Evolutionary conservation across 495 filamentous ascomycete genomes (phyloP).

Genomic region (Parachaetomium inaequale): DNA sequence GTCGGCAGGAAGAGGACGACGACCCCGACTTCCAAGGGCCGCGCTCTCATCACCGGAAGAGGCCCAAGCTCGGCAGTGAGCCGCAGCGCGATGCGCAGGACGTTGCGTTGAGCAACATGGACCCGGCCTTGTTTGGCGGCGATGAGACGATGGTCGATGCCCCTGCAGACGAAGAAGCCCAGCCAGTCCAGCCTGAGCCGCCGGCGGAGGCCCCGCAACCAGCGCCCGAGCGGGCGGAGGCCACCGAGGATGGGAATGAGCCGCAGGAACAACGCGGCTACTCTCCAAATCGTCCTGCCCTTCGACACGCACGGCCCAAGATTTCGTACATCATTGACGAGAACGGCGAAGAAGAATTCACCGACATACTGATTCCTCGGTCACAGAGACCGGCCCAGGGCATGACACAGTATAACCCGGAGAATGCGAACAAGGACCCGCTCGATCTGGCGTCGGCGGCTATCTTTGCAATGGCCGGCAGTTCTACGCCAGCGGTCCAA

Average conservation of each 20-base stretch:
- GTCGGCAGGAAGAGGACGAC: slow-evolving; percentile 42
- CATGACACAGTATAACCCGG: slow-evolving; percentile 19
- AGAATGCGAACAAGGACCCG: slow-evolving; percentile 28
- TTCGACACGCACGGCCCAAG: slow-evolving; percentile 46
- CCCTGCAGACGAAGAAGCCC: slow-evolving; percentile 13
- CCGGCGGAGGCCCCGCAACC: neutral
- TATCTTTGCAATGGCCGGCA: slow-evolving; percentile 21
- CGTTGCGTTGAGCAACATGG: slow-evolving; percentile 38
- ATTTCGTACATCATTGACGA: slow-evolving; percentile 40
- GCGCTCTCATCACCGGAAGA: slow-evolving; percentile 37
- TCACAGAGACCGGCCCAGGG: slow-evolving; percentile 21
- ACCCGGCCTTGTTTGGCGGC: slow-evolving; percentile 35
- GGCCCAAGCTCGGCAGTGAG: slow-evolving; percentile 25
- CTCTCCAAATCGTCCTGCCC: slow-evolving; percentile 35
- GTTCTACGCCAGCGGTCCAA: neutral
- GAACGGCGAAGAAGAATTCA: slow-evolving; percentile 37
- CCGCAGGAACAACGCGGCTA: slow-evolving; percentile 23
- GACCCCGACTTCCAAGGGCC: slow-evolving; percentile 46
- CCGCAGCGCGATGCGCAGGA: slow-evolving; percentile 22
- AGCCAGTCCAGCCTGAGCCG: slow-evolving; percentile 8
- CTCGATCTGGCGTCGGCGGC: slow-evolving; percentile 41
- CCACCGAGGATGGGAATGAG: slow-evolving; percentile 13
- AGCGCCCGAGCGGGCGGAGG: slow-evolving; percentile 8
- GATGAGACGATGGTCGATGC: slow-evolving; percentile 24
- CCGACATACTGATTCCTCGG: slow-evolving; percentile 34